Percentiles rank a stretch among this genome's conserved stretches.
phyloP scores from a whole-genome alignment of 1,284 basidiomycete species.

The Nidula niveotomentosa region DNA sequence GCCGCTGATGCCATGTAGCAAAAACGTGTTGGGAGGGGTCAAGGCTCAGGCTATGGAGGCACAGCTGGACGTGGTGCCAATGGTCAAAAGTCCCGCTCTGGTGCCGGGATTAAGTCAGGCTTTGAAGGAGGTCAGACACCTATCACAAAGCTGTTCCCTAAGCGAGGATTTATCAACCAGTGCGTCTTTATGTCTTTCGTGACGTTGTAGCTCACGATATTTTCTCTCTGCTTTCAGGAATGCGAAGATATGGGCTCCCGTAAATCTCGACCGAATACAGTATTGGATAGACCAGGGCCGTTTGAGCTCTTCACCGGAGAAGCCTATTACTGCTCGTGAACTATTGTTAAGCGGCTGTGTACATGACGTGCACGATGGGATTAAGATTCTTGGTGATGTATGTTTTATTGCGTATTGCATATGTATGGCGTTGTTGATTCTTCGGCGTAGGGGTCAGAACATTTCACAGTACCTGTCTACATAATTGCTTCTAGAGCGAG shows the following conservation, averaged over 20 bases:
- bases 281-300: slow-evolving; percentile 89
- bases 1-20: slow-evolving; percentile 62
- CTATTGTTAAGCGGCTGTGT: slow-evolving; percentile 85
- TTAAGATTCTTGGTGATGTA: slow-evolving; percentile 89
- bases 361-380: slow-evolving; percentile 85
- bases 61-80: slow-evolving; percentile 95
- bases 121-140: slow-evolving; percentile 99
- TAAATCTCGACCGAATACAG: slow-evolving; percentile 89
- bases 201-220: slow-evolving; percentile 1
- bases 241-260: slow-evolving; percentile 74
- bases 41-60: slow-evolving; percentile 87
- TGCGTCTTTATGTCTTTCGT: slow-evolving; percentile 36
- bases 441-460: slow-evolving; percentile 54
- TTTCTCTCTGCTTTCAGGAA: slow-evolving; percentile 43
- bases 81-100: slow-evolving; percentile 92
- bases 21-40: slow-evolving; percentile 94
- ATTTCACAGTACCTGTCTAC: slow-evolving; percentile 76
- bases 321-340: slow-evolving; percentile 89
- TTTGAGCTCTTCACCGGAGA: slow-evolving; percentile 74
- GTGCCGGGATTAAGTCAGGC: slow-evolving; percentile 82
- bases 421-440: not conserved
- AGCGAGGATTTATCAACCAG: slow-evolving; percentile 93
- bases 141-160: slow-evolving; percentile 89
- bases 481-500: slow-evolving; percentile 87
- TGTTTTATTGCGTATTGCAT: too few species aligned